Base-by-base conservation (phyloP, 805 yeast genomes). In the Teunomyces gatunensis region DNA sequence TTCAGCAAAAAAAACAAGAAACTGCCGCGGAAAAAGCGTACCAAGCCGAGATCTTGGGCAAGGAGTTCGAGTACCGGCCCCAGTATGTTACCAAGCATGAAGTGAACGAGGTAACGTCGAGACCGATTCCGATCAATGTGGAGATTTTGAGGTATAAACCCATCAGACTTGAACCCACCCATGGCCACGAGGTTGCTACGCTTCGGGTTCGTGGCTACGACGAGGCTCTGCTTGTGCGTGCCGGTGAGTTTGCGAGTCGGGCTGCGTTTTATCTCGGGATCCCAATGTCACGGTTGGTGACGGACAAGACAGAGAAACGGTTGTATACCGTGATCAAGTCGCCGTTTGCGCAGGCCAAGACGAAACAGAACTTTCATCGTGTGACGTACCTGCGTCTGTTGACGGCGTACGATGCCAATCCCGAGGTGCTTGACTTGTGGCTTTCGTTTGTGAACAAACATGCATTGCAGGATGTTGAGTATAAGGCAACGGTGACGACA, bases 301-400 rank as follows among this genome's bases (percentile, higher is more conserved):
- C 65, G 80, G 53, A 85, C 82, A 53, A 71, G 51, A 83, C 86
- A 3, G 85, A 82, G 62, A 80, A 84, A 57, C 87, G 92, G 67
- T 80, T 90, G 56, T 92, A 96, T 89, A 94, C 99, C 0, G 96
- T 94, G 39, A 90, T 86, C 59, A 81, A 85, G 64, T 84, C 96
- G 3, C 97, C 97, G 1, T 94, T 94, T 65, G 96, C 87, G 17
- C 94, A 89, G 61, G 96, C 97, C 45, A 91, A 90, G 65, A 79
- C 94, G 7, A 94, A 94, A 71, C 96, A 92, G 72, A 94, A 92
- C 74, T 94, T 87, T 69, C 87, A 88, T 72, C 84, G 98, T 72
- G 77, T 80, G 42, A 94, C 98, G 1, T 87, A 81, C 65, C 82
- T 85, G 57, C 81, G 96, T 52, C 65, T 79, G 50, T 74, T 94